phyloP scores from a whole-genome alignment of 768 basidiomycete genomes.

The Hemileccinum impolitum region DNA sequence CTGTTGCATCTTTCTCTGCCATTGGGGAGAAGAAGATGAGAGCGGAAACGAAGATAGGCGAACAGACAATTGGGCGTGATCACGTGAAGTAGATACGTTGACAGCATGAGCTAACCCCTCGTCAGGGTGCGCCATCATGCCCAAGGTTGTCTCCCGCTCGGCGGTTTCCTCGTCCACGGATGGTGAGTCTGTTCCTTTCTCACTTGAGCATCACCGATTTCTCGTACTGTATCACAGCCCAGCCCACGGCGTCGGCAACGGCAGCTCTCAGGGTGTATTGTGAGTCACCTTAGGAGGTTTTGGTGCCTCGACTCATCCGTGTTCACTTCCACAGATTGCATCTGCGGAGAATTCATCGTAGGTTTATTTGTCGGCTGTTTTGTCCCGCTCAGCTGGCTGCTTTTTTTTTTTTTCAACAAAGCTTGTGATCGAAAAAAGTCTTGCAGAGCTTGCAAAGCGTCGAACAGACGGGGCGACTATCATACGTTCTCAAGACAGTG shows the following conservation, averaged over 20 bases:
- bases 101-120: not conserved
- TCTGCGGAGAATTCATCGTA: conserved; percentile 86
- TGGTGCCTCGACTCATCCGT: conserved; percentile 4
- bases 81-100: conserved; percentile 24
- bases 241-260: conserved; percentile 74
- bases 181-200: conserved; percentile 41
- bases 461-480: conserved; percentile 80
- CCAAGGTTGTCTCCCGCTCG: conserved; percentile 88
- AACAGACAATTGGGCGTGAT: conserved; percentile 27
- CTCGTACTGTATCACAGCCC: conserved; percentile 43
- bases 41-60: conserved; percentile 19
- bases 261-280: conserved; percentile 81
- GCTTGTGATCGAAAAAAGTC: conserved; percentile 80
- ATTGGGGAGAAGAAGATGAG: conserved; percentile 41
- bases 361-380: conserved; percentile 27
- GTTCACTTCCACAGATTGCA: conserved; percentile 60
- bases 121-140: conserved; percentile 49
- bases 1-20: conserved; percentile 81
- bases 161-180: conserved; percentile 86
- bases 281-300: conserved; percentile 36
- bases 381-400: not conserved
- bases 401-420: conserved; percentile 24
- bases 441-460: conserved; percentile 64
- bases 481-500: conserved; percentile 68
- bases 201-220: not conserved